These are phyloP conservation scores for Suhomyces taliae DNA, from an alignment of 1,139 yeast species.

Conservation along the genomic window DNA sequence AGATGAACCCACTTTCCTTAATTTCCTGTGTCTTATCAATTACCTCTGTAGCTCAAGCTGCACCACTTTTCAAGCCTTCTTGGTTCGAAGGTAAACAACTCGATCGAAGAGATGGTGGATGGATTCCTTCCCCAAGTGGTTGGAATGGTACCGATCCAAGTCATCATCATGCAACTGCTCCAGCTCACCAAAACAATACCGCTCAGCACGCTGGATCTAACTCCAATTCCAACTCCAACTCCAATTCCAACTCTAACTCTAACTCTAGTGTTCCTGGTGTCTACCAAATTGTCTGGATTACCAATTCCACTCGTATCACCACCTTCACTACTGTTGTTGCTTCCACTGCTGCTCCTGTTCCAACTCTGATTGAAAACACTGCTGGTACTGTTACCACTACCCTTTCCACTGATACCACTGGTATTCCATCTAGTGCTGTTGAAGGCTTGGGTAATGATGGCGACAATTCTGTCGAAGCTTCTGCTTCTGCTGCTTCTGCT, in stretches of 20 bases:
- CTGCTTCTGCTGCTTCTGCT: background rate
- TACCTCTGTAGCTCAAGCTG: slow-evolving; percentile 1
- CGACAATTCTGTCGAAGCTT: background rate
- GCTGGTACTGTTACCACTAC: background rate
- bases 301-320: background rate
- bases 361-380: background rate
- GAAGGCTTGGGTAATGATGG: background rate
- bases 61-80: slow-evolving; percentile 1
- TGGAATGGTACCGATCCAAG: slow-evolving; percentile 1
- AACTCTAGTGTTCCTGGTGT: background rate
- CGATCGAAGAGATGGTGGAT: slow-evolving; percentile 4
- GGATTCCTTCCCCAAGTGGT: slow-evolving; percentile 4
- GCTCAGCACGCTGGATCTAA: background rate
- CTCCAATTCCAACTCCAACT: background rate
- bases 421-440: background rate
- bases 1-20: slow-evolving; percentile 10
- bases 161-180: background rate
- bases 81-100: slow-evolving; percentile 1
- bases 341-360: slow-evolving; percentile 1
- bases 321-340: background rate
- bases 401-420: slow-evolving; percentile 1
- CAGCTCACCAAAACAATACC: background rate
- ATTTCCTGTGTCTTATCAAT: slow-evolving; percentile 3
- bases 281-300: background rate
- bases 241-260: background rate